Conservation (phyloP, 2,329 filamentous ascomycete genomes). For the Myriosclerotinia scirpicola region DNA sequence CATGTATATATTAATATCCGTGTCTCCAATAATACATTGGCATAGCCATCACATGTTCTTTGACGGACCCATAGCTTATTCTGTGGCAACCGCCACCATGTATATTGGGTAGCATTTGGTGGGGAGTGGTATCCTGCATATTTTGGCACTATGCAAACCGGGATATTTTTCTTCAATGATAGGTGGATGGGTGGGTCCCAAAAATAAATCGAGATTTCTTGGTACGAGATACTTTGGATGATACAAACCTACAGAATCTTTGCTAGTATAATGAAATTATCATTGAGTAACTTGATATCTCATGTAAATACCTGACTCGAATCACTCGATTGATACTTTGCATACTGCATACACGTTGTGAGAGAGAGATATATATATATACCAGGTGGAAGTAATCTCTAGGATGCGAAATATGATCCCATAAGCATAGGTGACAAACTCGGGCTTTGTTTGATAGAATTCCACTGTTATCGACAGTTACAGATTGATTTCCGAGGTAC, state of each 20-base stretch:
- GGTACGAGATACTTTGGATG: background rate
- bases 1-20: slow-evolving; percentile 6
- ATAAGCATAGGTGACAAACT: background rate
- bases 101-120: slow-evolving; percentile 2
- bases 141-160: slow-evolving; percentile 9
- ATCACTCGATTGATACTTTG: background rate
- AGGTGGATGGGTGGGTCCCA: background rate
- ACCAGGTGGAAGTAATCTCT: background rate
- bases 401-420: background rate
- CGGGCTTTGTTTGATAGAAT: background rate
- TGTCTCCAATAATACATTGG: background rate
- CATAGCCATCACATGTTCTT: slow-evolving; percentile 17
- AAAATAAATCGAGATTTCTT: background rate
- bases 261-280: background rate
- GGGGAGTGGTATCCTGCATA: background rate
- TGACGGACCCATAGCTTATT: background rate
- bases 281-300: background rate
- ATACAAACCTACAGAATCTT: background rate
- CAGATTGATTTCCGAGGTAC: background rate
- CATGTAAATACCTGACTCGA: background rate
- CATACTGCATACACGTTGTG: background rate
- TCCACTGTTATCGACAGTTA: background rate
- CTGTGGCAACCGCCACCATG: slow-evolving; percentile 16
- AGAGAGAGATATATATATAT: background rate
- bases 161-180: background rate